These are phyloP conservation scores for Aspergillus sp. DNA, from an alignment of 2,329 filamentous ascomycete genomes.

Conservation along the genomic window DNA sequence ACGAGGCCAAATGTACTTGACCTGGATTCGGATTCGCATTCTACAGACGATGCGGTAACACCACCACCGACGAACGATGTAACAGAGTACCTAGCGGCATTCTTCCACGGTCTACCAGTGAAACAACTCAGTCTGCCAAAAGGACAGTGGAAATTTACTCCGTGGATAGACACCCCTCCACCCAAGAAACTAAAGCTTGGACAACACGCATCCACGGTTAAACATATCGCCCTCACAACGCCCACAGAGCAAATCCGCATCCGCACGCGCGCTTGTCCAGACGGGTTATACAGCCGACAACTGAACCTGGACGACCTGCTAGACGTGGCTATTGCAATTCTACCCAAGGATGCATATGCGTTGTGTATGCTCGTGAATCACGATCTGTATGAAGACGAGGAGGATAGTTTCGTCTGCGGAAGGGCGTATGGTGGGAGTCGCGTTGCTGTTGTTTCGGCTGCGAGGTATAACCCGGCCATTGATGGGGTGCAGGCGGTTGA, in stretches of 20 bases:
- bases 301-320: conserved; percentile 63
- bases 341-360: conserved; percentile 61
- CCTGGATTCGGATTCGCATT: too few relatives aligned
- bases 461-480: conserved; percentile 59
- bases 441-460: conserved; percentile 61
- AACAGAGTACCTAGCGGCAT: conserved; percentile 46
- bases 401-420: conserved; percentile 67
- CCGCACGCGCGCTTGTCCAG: conserved; percentile 50
- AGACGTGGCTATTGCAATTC: conserved; percentile 53
- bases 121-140: conserved; percentile 39
- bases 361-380: conserved; percentile 58
- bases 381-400: conserved; percentile 65
- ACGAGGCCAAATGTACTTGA: neutral
- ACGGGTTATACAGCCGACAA: conserved; percentile 44
- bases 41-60: neutral
- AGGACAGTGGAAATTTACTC: conserved; percentile 47
- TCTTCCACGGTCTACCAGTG: conserved; percentile 58
- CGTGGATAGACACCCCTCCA: conserved; percentile 41
- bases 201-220: neutral
- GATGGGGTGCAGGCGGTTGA: conserved; percentile 47
- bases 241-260: conserved; percentile 48
- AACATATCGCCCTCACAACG: conserved; percentile 48
- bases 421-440: conserved; percentile 65
- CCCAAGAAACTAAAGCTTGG: neutral
- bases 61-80: conserved; percentile 34